Evolutionary conservation across 1,284 basidiomycete genomes (phyloP), one percentile per base, ranked within the genome.

Genomic region (Puccinia polysora): DNA sequence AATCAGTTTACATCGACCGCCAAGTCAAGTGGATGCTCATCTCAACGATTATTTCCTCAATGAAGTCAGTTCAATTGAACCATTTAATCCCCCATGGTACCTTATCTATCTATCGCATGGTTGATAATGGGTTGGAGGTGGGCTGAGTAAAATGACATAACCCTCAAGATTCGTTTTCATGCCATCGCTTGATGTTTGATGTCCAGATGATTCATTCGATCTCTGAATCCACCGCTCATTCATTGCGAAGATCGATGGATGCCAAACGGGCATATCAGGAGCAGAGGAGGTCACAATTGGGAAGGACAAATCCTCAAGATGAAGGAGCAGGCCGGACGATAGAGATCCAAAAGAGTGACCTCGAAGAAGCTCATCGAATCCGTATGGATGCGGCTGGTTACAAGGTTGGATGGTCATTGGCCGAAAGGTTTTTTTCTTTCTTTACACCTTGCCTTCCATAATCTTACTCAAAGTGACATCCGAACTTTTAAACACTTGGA

Each of bases 371-470:
- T 32, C 36, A 53, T 56, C 50, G 38, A 25, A 45, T 55, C 18
- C 40, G 59, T 7, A 56, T 72, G 59, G 69, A 72, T 64, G 43
- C 49, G 6, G 50, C 59, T 23, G 69, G 69, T n/a, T 72, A 72
- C 28, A 72, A 64, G n/a, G 59, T 72, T 34, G 69, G 69, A 55
- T 72, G 59, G 45, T 50, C 59, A 23, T 56, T 72, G 7, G 59
- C 69, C 47, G 69, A 72, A 72, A 53, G 59, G 69, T 71, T 2
- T 58, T 10, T 45, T 10, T 30, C 40, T 55, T 49, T 43, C 30
- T 38, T 40, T 28, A 20, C 23, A 25, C 53, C 43, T 47, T 43
- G 12, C 28, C 14, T 30, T 28, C 10, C 15, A 12, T 62, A 18
- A n/a, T n/a, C n/a, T n/a, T n/a, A n/a, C n/a, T n/a, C n/a, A n/a